These are phyloP conservation scores for Porpolomopsis calyptriformis DNA, from an alignment of 768 basidiomycete species.

Conservation along the genomic window DNA sequence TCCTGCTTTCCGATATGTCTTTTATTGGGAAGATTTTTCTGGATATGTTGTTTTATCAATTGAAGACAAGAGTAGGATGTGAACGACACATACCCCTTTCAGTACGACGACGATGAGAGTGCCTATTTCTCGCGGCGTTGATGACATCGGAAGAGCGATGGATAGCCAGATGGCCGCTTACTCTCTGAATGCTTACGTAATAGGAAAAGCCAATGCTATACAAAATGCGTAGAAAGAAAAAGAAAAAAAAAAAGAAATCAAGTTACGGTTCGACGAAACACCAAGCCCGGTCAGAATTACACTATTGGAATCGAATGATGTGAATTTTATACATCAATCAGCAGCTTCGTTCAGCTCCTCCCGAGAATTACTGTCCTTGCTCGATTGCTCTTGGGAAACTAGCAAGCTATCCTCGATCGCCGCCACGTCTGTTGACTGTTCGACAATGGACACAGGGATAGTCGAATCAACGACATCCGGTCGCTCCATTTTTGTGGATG, in stretches of 20 bases:
- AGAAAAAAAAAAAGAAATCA: neutral
- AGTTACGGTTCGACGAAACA: neutral
- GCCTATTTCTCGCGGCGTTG: constrained; percentile 67
- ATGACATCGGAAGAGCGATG: constrained; percentile 34
- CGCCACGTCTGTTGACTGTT: neutral
- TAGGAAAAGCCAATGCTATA: too few relatives aligned
- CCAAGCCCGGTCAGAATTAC: neutral
- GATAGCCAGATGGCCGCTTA: neutral
- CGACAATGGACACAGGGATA: neutral
- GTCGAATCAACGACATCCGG: neutral
- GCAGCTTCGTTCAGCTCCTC: neutral
- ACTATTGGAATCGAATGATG: neutral
- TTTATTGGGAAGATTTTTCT: constrained; percentile 88
- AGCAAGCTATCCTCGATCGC: neutral
- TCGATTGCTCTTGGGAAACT: neutral
- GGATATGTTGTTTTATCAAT: constrained; percentile 15
- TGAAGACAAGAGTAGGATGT: constrained; percentile 7
- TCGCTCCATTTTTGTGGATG: neutral
- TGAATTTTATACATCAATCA: neutral
- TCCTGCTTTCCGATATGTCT: constrained; percentile 94
- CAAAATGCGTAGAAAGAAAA: neutral
- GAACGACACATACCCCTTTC: constrained; percentile 64
- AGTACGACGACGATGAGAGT: constrained; percentile 90
- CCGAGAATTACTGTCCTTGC: neutral
- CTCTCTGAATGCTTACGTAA: neutral